Conservation (phyloP, 352 stramenopile species). For the Aphanomyces invadans region DNA sequence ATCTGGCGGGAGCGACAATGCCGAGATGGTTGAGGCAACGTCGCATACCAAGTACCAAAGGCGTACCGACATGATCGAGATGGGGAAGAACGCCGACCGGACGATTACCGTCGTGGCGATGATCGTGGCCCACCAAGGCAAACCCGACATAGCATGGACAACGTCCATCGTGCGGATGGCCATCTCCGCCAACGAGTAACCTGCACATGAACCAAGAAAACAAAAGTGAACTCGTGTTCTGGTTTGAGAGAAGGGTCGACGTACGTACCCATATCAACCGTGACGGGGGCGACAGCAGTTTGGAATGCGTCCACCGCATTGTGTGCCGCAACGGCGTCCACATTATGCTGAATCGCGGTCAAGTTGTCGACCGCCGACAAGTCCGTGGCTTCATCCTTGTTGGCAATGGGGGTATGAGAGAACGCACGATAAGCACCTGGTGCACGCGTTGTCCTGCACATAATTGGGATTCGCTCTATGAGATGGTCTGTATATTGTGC, state of each 20-base stretch:
- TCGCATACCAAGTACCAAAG: slow-evolving; percentile 21
- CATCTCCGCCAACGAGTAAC: slow-evolving; percentile 59
- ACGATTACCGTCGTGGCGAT: slow-evolving; percentile 71
- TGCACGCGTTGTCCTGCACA: not conserved
- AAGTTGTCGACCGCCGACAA: not conserved
- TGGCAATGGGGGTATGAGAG: not conserved
- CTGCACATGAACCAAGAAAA: not conserved
- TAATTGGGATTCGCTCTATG: not conserved
- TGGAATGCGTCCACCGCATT: slow-evolving; percentile 11
- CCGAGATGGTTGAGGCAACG: not conserved
- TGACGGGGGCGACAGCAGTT: not conserved
- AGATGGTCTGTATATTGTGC: not conserved
- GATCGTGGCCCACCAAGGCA: slow-evolving; percentile 85
- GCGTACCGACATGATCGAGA: slow-evolving; percentile 76
- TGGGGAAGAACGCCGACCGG: slow-evolving; percentile 60
- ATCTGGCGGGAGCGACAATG: slow-evolving; percentile 33
- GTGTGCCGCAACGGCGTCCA: slow-evolving; percentile 1
- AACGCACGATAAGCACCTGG: not conserved
- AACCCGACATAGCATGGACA: slow-evolving; percentile 67
- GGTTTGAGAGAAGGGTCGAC: not conserved
- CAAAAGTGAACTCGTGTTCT: too few relatives aligned
- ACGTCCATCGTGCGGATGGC: slow-evolving; percentile 65
- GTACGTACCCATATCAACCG: slow-evolving; percentile 4
- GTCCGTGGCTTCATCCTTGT: not conserved
- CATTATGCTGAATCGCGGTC: slow-evolving; percentile 3